Evolutionary conservation across 78 protist genomes (phyloP), one percentile per base, ranked within the genome.

Genomic region (Pelomyxa schiedti): DNA sequence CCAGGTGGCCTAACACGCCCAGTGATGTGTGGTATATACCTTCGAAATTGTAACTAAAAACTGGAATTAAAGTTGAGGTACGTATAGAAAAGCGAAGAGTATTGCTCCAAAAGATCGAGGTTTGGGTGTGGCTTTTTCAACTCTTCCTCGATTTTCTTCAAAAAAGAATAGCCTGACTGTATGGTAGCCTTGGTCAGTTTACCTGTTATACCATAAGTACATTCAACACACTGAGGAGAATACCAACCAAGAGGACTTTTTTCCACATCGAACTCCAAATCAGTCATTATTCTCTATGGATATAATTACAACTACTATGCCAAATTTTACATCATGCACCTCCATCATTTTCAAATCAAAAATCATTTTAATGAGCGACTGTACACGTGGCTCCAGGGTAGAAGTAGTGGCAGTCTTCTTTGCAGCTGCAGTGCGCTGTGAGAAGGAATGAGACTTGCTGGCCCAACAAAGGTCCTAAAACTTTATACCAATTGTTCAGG

Each of bases 221-320:
- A n/a, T n/a, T n/a, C n/a, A n/a, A n/a, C n/a, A n/a, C n/a, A n/a
- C n/a, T n/a, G n/a, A n/a, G n/a, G n/a, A n/a, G n/a, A n/a, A n/a
- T n/a, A n/a, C n/a, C n/a, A n/a, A n/a, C n/a, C n/a, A 3, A 90
- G 81, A 63, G 95, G 95, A 82, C 81, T 76, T 70, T 86, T 81
- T 52, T 87, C 43, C 65, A 77, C 43, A 70, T 90, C 90, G 41
- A 73, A 47, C 41, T 87, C 82, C 58, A 84, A 75, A 37, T 84
- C 89, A 29, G 39, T n/a, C 88, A 88, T 38, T n/a, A 86, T 78
- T n/a, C 63, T 30, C n/a, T n/a, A n/a, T n/a, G n/a, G n/a, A n/a
- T n/a, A n/a, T n/a, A n/a, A n/a, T n/a, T n/a, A n/a, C n/a, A n/a
- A n/a, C n/a, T n/a, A n/a, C n/a, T n/a, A n/a, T n/a, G n/a, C n/a